These are phyloP conservation scores for Medicago ruthenica DNA, from an alignment of 306 rosid species.

Conservation along the genomic window DNA sequence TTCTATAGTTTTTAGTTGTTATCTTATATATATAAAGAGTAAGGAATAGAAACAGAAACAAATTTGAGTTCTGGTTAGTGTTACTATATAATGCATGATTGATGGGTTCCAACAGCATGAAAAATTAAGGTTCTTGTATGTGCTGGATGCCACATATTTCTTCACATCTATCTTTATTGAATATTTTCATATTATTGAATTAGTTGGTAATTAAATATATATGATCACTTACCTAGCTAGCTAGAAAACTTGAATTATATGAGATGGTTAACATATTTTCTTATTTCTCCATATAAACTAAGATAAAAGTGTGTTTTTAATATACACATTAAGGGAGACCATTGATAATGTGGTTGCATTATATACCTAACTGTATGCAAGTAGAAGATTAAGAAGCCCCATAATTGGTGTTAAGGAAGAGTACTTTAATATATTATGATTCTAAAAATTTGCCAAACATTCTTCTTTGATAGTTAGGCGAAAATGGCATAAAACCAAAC, in stretches of 20 bases:
- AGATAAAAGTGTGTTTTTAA: background rate
- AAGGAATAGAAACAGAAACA: background rate
- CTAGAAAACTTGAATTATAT: constrained; percentile 16
- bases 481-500: constrained; percentile 25
- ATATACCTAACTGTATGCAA: constrained; percentile 11
- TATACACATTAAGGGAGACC: background rate
- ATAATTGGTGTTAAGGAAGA: constrained; percentile 23
- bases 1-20: background rate
- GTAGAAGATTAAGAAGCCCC: constrained; percentile 27
- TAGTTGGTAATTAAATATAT: constrained; percentile 8
- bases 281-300: background rate
- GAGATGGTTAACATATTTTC: background rate
- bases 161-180: background rate
- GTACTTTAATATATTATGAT: constrained; percentile 11
- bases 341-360: constrained; percentile 18
- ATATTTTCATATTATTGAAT: constrained; percentile 23
- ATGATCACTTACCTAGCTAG: constrained; percentile 4
- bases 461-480: constrained; percentile 8
- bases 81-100: constrained; percentile 18
- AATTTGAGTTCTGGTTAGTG: constrained; percentile 12
- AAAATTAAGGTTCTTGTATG: constrained; percentile 7
- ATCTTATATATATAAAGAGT: background rate
- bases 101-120: constrained; percentile 32
- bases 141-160: constrained; percentile 22
- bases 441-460: constrained; percentile 34